Percentiles rank a stretch among this genome's conserved stretches.
These are phyloP conservation scores for Neostapfia colusana DNA, from an alignment of 176 grass and related monocot species.

Conservation along the genomic window DNA sequence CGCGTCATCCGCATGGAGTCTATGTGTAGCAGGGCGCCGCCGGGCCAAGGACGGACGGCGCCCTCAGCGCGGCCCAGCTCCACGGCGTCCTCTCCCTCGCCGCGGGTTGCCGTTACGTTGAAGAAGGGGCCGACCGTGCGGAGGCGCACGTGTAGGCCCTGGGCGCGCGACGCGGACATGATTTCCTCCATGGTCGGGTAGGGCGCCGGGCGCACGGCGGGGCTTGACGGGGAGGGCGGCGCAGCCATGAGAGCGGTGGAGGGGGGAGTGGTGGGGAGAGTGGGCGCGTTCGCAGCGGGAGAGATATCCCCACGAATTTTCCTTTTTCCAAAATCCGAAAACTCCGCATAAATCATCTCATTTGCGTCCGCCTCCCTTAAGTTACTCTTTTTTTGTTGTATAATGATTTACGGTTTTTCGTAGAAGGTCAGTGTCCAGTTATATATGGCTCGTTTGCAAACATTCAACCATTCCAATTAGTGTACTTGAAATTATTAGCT, in stretches of 20 bases:
- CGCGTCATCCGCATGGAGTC: conserved; percentile 77
- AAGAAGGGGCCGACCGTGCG: conserved; percentile 74
- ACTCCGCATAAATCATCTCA: too few relatives aligned
- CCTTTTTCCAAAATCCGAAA: background rate
- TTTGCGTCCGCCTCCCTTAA: too few relatives aligned
- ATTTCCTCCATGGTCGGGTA: conserved; percentile 78
- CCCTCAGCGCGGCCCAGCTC: conserved; percentile 81
- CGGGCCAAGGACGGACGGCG: conserved; percentile 60
- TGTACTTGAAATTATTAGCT: too few relatives aligned
- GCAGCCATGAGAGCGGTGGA: conserved; percentile 9
- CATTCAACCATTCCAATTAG: too few relatives aligned
- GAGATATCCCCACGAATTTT: background rate
- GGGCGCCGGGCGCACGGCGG: background rate
- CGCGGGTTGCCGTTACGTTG: conserved; percentile 44
- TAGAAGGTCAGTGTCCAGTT: too few relatives aligned
- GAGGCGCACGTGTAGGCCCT: conserved; percentile 61
- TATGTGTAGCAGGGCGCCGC: conserved; percentile 66
- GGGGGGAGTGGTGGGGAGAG: background rate
- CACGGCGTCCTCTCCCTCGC: background rate
- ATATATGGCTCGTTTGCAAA: too few relatives aligned
- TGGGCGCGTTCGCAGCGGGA: conserved; percentile 4
- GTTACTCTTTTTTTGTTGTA: too few relatives aligned
- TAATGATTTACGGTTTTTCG: too few relatives aligned
- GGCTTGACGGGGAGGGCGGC: conserved; percentile 3
- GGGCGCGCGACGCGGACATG: conserved; percentile 52